Base-by-base conservation (phyloP, 1,284 basidiomycete genomes). In the Moesziomyces sp. region DNA sequence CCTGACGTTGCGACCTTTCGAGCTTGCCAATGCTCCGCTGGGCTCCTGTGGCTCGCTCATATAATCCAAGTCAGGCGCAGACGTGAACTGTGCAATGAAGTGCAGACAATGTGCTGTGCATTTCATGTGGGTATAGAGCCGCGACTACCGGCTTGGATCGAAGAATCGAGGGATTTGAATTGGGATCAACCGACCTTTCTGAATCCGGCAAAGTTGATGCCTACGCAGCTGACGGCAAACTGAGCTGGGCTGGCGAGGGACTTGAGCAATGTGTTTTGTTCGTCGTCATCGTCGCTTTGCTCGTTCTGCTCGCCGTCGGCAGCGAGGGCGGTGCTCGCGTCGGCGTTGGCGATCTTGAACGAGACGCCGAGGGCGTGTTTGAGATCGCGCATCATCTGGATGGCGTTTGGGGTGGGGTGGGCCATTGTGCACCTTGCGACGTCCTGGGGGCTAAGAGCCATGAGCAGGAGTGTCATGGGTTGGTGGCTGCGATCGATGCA, bases 401-500 rank as follows among this genome's bases (percentile, higher is more conserved):
- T 89, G 10, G 94, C 97, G 19, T 74, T 73, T 1, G 80, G 57
- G 1, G 92, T 93, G 8, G 94, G 90, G 70, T 90, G 88, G 9
- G 92, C 90, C 89, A 99, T 91, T 57, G 90, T 87, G 85, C 93
- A 93, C 69, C 91, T 89, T 0, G 94, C 93, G 1, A 99, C 94
- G 82, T 99, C 97, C 84, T 98, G 94, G 68, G 93, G 95, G 8
- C 96, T 94, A 10, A 98, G 87, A 1, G 93, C 91, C 93, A 99
- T 96, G 87, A 96, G 88, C 24, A 96, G 85, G 26, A 97, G 86
- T 0, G 94, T 90, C n/a, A 98, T 85, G 53, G 88, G 89, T 85
- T 99, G 97, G 84, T 97, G 94, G 66, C 91, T 89, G 52, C 90
- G 87, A 85, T 99, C 97, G 4, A 98, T 89, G 80, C 96, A 98